phyloP scores from a whole-genome alignment of 352 stramenopile species.

The Blastocystis sp. region DNA sequence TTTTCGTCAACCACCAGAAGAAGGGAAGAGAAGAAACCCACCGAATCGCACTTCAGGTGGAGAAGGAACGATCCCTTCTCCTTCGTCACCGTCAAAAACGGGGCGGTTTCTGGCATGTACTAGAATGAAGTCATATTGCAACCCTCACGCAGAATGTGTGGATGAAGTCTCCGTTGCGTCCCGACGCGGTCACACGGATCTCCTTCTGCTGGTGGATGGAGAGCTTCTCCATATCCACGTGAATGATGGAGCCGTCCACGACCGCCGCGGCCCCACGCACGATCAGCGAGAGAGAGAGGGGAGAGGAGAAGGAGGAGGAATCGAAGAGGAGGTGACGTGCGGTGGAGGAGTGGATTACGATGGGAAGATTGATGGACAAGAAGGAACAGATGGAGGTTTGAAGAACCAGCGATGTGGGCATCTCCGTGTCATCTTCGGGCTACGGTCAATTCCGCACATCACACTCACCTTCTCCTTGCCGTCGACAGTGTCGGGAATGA shows the following conservation, averaged over 20 bases:
- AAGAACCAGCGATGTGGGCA: constrained; percentile 2
- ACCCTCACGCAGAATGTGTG: constrained; percentile 3
- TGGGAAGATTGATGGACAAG: background rate
- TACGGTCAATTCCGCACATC: background rate
- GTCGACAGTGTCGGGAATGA: background rate
- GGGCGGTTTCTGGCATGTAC: constrained; percentile 19
- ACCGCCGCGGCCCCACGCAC: constrained; percentile 35
- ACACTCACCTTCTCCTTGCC: background rate
- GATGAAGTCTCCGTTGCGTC: background rate
- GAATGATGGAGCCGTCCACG: constrained; percentile 43
- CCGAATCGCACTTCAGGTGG: background rate
- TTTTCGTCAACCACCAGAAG: constrained; percentile 15
- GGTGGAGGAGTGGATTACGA: constrained; percentile 51
- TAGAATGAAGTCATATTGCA: background rate
- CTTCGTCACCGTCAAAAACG: background rate
- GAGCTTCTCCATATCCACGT: constrained; percentile 29
- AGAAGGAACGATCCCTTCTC: constrained; percentile 9
- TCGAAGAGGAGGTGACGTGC: background rate
- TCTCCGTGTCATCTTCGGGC: background rate
- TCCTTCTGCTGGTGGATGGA: constrained; percentile 17
- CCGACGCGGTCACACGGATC: constrained; percentile 6
- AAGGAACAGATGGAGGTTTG: background rate
- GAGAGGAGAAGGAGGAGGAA: background rate
- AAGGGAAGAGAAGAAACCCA: constrained; percentile 41
- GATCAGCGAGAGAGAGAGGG: constrained; percentile 46